A percentile compares a stretch with the other conserved stretches of the same genome.
Evolutionary conservation across 345 rosid species (phyloP).

Genomic region (Fremontodendron californicum): DNA sequence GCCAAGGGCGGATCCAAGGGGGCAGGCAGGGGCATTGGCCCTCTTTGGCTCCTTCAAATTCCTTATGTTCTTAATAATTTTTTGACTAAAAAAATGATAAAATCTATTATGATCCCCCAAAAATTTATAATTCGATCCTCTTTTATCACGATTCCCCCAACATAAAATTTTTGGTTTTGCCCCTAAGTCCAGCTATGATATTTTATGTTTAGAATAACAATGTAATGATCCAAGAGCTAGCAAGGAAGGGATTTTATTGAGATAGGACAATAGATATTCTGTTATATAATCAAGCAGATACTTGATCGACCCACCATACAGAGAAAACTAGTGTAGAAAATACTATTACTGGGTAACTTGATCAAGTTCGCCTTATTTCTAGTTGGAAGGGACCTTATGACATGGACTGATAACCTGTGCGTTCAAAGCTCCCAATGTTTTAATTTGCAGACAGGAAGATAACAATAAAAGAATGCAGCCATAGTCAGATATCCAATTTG

Average conservation of each 20-base stretch:
- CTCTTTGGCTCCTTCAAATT: too few relatives aligned
- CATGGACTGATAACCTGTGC: neutral
- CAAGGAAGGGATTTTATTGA: neutral
- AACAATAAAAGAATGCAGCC: slow-evolving; percentile 36
- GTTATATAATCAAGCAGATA: neutral
- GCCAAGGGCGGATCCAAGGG: too few relatives aligned
- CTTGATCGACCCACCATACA: neutral
- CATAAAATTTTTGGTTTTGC: too few relatives aligned
- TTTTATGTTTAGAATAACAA: neutral
- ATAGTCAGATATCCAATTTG: slow-evolving; percentile 30
- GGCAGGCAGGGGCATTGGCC: too few relatives aligned
- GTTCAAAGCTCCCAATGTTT: neutral
- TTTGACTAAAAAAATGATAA: too few relatives aligned
- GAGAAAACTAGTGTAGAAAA: neutral
- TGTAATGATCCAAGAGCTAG: neutral
- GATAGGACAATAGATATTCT: neutral
- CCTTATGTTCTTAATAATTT: too few relatives aligned
- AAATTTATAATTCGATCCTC: too few relatives aligned
- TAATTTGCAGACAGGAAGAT: slow-evolving; percentile 33
- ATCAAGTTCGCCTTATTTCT: neutral
- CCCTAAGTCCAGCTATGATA: too few relatives aligned
- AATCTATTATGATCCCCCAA: too few relatives aligned
- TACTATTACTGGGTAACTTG: neutral
- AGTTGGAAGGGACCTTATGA: neutral
- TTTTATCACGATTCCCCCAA: too few relatives aligned